Percentiles rank a stretch among this genome's conserved stretches.
Conservation (phyloP, 2,329 filamentous ascomycete species). For the Coniochaeta sp. region DNA sequence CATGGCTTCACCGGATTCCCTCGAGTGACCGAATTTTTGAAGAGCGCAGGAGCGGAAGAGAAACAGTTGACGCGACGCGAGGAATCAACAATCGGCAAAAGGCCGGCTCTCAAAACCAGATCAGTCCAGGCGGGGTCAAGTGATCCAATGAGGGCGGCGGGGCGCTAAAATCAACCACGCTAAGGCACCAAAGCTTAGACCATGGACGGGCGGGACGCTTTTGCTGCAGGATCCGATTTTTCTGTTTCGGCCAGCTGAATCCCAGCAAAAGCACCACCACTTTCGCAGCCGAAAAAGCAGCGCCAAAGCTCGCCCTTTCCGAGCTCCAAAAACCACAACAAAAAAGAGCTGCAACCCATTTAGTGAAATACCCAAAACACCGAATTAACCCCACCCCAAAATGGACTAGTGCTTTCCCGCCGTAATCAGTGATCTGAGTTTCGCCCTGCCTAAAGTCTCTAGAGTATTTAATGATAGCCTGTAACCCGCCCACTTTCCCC, state of each 20-base stretch:
- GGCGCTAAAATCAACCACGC: background rate
- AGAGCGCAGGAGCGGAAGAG: background rate
- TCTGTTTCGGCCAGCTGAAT: background rate
- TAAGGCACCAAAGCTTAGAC: background rate
- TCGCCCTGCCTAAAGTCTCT: background rate
- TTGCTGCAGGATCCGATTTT: background rate
- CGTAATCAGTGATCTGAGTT: background rate
- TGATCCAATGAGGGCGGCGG: background rate
- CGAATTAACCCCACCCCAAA: slow-evolving; percentile 7
- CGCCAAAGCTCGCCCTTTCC: slow-evolving; percentile 13
- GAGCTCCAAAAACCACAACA: background rate
- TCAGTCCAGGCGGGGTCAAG: background rate
- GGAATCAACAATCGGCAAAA: background rate
- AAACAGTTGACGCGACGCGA: background rate
- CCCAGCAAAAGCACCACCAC: background rate
- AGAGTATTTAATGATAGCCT: background rate
- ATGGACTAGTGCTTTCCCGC: slow-evolving; percentile 12
- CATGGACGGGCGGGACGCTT: background rate
- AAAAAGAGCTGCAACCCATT: background rate
- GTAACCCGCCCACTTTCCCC: slow-evolving; percentile 3
- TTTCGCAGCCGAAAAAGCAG: slow-evolving; percentile 4
- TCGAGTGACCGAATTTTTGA: background rate
- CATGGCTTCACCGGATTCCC: background rate
- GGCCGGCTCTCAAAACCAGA: background rate
- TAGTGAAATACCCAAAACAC: slow-evolving; percentile 2